phyloP scores from a whole-genome alignment of 805 yeast genomes.

The Metschnikowia vanudenii region DNA sequence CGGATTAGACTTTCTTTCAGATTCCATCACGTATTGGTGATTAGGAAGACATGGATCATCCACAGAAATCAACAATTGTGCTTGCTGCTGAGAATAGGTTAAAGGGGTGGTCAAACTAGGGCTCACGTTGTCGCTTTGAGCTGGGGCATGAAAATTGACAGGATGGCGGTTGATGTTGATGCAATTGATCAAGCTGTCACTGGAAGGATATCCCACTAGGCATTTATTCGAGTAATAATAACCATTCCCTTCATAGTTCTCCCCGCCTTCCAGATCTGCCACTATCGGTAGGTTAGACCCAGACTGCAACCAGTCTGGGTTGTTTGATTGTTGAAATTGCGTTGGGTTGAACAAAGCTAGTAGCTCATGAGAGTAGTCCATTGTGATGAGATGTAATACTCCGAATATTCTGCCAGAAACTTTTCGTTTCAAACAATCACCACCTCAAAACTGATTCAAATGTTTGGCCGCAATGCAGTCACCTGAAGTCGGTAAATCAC shows the following conservation, averaged over 20 bases:
- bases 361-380: conserved; percentile 11
- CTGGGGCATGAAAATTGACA: neutral
- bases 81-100: conserved; percentile 3
- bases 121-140: neutral
- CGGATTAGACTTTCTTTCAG: neutral
- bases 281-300: conserved; percentile 3
- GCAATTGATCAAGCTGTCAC: conserved; percentile 1
- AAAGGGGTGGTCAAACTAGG: neutral
- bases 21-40: neutral
- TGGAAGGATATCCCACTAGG: neutral
- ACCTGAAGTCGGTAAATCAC: neutral
- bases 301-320: conserved; percentile 7
- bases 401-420: too few relatives aligned
- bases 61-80: conserved; percentile 2
- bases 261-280: conserved; percentile 4
- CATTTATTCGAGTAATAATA: neutral
- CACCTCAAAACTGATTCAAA: too few relatives aligned
- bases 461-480: too few relatives aligned
- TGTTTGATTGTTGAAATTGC: conserved; percentile 2
- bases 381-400: neutral
- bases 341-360: conserved; percentile 8
- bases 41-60: neutral
- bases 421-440: too few relatives aligned
- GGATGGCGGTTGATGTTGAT: neutral
- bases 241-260: neutral